A percentile compares a stretch with the other conserved stretches of the same genome.
Conservation (phyloP, 768 basidiomycete genomes). For the Dentipellis fragilis region DNA sequence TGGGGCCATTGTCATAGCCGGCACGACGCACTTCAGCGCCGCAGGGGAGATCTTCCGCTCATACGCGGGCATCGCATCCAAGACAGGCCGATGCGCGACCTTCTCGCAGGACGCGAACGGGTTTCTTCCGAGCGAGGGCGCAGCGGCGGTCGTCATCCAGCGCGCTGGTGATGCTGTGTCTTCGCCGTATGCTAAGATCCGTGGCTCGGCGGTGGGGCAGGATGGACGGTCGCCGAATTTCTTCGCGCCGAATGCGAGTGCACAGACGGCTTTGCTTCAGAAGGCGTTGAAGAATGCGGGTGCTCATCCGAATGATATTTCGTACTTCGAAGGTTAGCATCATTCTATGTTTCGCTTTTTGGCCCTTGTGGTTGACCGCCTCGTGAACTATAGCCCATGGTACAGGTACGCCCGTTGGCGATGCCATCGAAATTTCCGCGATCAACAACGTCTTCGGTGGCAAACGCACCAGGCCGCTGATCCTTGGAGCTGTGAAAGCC, state of each 20-base stretch:
- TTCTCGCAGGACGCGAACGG: constrained; percentile 1
- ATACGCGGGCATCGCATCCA: not conserved
- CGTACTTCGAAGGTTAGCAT: not conserved
- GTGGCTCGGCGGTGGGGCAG: not conserved
- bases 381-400: not conserved
- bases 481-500: not conserved
- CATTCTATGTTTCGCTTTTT: not conserved
- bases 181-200: not conserved
- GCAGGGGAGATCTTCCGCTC: not conserved
- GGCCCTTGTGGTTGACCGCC: not conserved
- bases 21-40: constrained; percentile 1
- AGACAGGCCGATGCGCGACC: not conserved
- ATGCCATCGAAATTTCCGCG: not conserved
- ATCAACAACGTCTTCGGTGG: not conserved
- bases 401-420: not conserved
- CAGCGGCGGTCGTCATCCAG: constrained; percentile 1
- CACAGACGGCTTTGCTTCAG: not conserved
- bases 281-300: not conserved
- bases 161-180: not conserved
- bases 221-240: not conserved
- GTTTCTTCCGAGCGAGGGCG: constrained; percentile 2
- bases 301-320: not conserved
- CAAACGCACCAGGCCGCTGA: not conserved
- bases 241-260: constrained; percentile 1
- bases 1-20: not conserved